Conservation (phyloP, 176 grass and related monocot species). For the Zea luxurians region DNA sequence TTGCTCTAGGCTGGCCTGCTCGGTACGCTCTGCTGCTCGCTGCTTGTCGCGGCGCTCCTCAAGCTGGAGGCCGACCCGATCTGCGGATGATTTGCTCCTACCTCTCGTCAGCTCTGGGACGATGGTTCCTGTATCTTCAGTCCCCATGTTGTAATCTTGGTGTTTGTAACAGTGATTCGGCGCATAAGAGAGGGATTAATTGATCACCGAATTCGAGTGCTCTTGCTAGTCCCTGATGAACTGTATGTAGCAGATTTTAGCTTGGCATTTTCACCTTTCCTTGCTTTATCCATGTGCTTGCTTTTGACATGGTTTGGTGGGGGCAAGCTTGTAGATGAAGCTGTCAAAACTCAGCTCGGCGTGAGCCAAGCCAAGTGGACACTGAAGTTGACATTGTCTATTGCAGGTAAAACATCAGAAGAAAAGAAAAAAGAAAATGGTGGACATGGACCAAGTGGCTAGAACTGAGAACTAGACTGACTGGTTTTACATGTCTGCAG, state of each 20-base stretch:
- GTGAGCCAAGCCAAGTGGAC: slow-evolving; percentile 24
- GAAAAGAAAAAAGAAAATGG: background rate
- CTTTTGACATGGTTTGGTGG: slow-evolving; percentile 27
- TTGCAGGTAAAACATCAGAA: slow-evolving; percentile 21
- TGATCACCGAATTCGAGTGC: slow-evolving; percentile 34
- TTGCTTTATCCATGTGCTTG: slow-evolving; percentile 17
- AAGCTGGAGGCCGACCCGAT: slow-evolving; percentile 30
- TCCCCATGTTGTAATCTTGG: slow-evolving; percentile 47
- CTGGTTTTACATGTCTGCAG: slow-evolving; percentile 6
- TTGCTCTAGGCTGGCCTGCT: slow-evolving; percentile 2
- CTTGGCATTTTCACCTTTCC: slow-evolving; percentile 26
- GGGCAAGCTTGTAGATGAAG: slow-evolving; percentile 42
- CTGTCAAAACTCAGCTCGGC: slow-evolving; percentile 18
- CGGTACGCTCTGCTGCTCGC: slow-evolving; percentile 51
- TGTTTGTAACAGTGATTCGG: slow-evolving; percentile 60
- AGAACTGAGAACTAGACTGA: background rate
- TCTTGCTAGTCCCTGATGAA: slow-evolving; percentile 6
- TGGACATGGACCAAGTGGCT: background rate
- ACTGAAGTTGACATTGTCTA: slow-evolving; percentile 41
- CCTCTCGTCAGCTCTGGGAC: slow-evolving; percentile 28
- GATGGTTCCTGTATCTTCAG: slow-evolving; percentile 43
- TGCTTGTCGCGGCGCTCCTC: slow-evolving; percentile 35
- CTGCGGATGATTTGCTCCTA: slow-evolving; percentile 37
- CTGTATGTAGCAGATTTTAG: slow-evolving; percentile 26
- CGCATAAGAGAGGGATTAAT: slow-evolving; percentile 59